Base-by-base conservation (phyloP, 305 asterid genomes). In the Fraxinus baroniana region DNA sequence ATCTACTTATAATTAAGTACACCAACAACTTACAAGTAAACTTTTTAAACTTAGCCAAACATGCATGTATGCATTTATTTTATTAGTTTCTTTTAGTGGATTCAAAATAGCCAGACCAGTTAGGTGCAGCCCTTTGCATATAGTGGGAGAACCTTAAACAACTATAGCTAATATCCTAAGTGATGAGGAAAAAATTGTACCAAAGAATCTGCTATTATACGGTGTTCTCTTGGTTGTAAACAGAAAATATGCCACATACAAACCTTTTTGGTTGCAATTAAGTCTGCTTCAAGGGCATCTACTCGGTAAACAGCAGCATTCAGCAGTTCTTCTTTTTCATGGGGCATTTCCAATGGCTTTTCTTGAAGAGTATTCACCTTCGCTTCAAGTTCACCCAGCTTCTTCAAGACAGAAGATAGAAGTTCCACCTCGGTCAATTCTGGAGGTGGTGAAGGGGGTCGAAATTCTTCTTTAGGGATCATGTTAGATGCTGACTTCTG, bases 261-360 rank as follows among this genome's bases (percentile, higher is more conserved):
- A 83, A 97, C 99, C 99, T 92, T 95, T 88, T 97, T 97, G 82
- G 99, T 97, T 30, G 99, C 98, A 83, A 97, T 97, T 82, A 97
- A 60, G 90, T 97, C 99, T 18, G 99, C 99, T 88, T 97, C 99
- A 4, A 97, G 89, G 87, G 97, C 98, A 88, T 97, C 99, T 32
- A 97, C 99, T 33, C 99, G 93, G 86, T 94, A 97, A 84, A 97
- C 99, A 83, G 99, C 99, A 89, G 98, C 99, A 91, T 95, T 92
- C 76, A 97, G 90, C 86, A 97, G 90, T 86, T 97, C 99, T 85
- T 85, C 99, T 84, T 97, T 97, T 88, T 97, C 99, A 73, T 85
- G 90, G 22, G 99, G 99, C 99, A 97, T 97, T 92, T 89, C 92
- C 78, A 93, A 92, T 75, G 99, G 99, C 89, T 90, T 97, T 82